A percentile compares a stretch with the other conserved stretches of the same genome.
Conservation (phyloP, 257 asterid species). For the Penstemon barbatus region DNA sequence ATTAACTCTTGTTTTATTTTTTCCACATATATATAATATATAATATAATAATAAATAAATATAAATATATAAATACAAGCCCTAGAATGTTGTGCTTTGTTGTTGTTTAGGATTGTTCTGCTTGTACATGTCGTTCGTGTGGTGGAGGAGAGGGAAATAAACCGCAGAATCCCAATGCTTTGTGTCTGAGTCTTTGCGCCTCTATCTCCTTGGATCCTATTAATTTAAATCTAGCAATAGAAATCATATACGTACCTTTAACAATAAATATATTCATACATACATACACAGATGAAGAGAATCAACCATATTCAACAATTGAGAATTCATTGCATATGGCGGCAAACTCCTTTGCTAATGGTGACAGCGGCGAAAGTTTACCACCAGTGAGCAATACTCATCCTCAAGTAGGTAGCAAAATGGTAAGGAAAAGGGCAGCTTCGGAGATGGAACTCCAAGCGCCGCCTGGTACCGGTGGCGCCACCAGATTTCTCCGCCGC, state of each 20-base stretch:
- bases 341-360: slow-evolving; percentile 49
- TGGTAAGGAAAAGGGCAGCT: slow-evolving; percentile 79
- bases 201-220: slow-evolving; percentile 67
- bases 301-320: not conserved
- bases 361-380: slow-evolving; percentile 29
- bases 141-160: slow-evolving; percentile 9
- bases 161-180: slow-evolving; percentile 74
- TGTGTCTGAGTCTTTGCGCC: slow-evolving; percentile 53
- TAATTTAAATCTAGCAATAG: not conserved
- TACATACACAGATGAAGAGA: not conserved
- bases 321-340: slow-evolving; percentile 34
- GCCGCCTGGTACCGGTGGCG: slow-evolving; percentile 18
- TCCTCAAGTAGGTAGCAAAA: slow-evolving; percentile 26
- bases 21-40: too few species aligned
- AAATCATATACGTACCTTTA: not conserved
- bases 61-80: not conserved
- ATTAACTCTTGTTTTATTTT: too few species aligned
- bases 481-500: slow-evolving; percentile 55
- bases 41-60: too few species aligned
- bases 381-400: not conserved
- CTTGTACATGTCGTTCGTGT: slow-evolving; percentile 32
- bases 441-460: slow-evolving; percentile 69
- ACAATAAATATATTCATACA: not conserved
- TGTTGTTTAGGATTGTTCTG: slow-evolving; percentile 31
- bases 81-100: slow-evolving; percentile 8